Evolutionary conservation across 495 filamentous ascomycete genomes (phyloP).

Genomic region (Pseudomonodictys pantanalensis): DNA sequence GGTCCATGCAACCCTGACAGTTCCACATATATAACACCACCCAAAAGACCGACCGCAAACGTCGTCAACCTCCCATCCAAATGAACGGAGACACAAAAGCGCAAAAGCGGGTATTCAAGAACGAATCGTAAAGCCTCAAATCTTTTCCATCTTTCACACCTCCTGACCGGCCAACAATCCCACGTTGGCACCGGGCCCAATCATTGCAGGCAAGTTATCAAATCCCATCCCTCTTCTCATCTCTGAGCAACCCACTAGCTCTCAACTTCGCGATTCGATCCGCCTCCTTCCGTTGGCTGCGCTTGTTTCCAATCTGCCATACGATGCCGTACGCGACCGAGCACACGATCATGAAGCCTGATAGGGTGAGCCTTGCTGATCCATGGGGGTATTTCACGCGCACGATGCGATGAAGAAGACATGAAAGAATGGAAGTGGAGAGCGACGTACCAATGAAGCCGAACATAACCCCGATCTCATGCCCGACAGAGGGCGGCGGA

Average conservation of each 20-base stretch:
- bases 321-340: slow-evolving; percentile 23
- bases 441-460: slow-evolving; percentile 26
- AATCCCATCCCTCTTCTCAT: not conserved
- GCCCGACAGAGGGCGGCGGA: slow-evolving; percentile 24
- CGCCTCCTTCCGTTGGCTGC: slow-evolving; percentile 19
- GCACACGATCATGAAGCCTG: slow-evolving; percentile 26
- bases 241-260: slow-evolving; percentile 15
- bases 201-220: not conserved
- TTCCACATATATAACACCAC: too few relatives aligned
- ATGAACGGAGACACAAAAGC: too few relatives aligned
- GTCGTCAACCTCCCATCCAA: too few relatives aligned
- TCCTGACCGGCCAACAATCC: too few relatives aligned
- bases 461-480: slow-evolving; percentile 33
- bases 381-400: not conserved
- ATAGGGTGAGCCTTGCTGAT: not conserved
- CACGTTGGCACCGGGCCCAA: too few relatives aligned
- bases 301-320: slow-evolving; percentile 26
- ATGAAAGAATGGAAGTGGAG: not conserved
- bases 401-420: not conserved
- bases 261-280: slow-evolving; percentile 23
- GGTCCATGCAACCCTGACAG: too few relatives aligned
- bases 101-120: too few relatives aligned
- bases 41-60: too few relatives aligned
- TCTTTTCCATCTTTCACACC: too few relatives aligned
- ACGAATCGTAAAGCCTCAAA: too few relatives aligned